phyloP scores from a whole-genome alignment of 2,329 filamentous ascomycete species.

The Botrytis tulipae region DNA sequence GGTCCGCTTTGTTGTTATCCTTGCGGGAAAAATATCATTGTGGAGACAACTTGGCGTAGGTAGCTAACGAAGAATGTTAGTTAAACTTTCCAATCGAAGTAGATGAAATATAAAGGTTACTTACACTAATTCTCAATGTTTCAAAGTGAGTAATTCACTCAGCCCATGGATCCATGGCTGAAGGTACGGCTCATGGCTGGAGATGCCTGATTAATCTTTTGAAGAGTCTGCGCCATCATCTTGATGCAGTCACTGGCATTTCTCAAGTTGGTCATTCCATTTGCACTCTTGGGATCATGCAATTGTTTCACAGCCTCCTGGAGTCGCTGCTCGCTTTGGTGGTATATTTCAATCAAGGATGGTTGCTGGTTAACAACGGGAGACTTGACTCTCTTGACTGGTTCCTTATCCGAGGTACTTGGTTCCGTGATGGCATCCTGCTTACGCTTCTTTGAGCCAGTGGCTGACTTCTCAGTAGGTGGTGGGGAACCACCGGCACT shows the following conservation, averaged over 20 bases:
- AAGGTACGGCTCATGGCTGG: slow-evolving; percentile 25
- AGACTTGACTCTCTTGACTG: slow-evolving; percentile 31
- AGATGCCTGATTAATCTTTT: slow-evolving; percentile 30
- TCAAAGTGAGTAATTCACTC: slow-evolving; percentile 25
- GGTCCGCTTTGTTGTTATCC: slow-evolving; percentile 8
- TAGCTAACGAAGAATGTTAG: slow-evolving; percentile 8
- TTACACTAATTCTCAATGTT: slow-evolving; percentile 26
- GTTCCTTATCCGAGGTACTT: slow-evolving; percentile 29
- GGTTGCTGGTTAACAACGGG: slow-evolving; percentile 33
- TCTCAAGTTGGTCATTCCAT: slow-evolving; percentile 32
- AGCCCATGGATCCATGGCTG: slow-evolving; percentile 30
- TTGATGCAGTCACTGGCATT: slow-evolving; percentile 35
- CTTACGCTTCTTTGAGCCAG: slow-evolving; percentile 37
- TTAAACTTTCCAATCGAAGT: too few species aligned
- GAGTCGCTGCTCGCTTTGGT: slow-evolving; percentile 33
- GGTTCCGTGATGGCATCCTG: slow-evolving; percentile 31
- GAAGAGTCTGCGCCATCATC: slow-evolving; percentile 35
- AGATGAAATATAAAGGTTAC: slow-evolving; percentile 2
- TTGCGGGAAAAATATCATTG: background rate
- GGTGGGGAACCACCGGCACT: slow-evolving; percentile 32
- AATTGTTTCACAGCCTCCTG: slow-evolving; percentile 34
- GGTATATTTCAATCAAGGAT: slow-evolving; percentile 34
- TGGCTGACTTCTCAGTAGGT: slow-evolving; percentile 20
- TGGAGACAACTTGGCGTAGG: background rate
- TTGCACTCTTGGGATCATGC: slow-evolving; percentile 31